Conservation (phyloP, 164 flowering plant species). For the Aristolochia fimbriata region DNA sequence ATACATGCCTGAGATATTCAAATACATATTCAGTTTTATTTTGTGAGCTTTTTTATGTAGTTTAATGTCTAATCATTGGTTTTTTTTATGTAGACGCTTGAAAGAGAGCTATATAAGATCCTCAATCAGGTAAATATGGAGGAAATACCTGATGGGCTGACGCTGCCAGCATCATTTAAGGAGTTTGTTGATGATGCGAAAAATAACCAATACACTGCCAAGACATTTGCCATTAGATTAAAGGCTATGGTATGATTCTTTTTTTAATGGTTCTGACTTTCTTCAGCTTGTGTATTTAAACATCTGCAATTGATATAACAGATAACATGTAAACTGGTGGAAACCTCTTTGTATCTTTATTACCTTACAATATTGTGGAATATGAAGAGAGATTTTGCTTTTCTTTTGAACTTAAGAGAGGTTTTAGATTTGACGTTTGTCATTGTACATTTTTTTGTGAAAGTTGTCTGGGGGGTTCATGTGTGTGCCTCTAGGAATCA, state of each 20-base stretch:
- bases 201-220: constrained; percentile 68
- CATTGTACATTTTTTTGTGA: too few species aligned
- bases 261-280: neutral
- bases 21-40: neutral
- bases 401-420: too few species aligned
- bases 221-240: constrained; percentile 61
- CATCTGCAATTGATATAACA: neutral
- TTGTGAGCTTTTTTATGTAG: neutral
- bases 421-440: too few species aligned
- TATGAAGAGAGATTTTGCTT: too few species aligned
- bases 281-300: neutral
- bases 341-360: too few species aligned
- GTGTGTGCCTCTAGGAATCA: too few species aligned
- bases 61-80: constrained; percentile 6
- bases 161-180: constrained; percentile 63
- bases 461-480: too few species aligned
- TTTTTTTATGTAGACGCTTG: constrained; percentile 55
- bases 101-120: constrained; percentile 66
- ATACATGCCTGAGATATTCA: too few species aligned
- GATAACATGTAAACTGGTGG: neutral
- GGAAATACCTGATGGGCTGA: constrained; percentile 61
- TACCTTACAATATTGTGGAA: too few species aligned
- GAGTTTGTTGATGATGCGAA: constrained; percentile 78
- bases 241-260: constrained; percentile 64
- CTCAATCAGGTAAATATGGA: constrained; percentile 69